A percentile compares a stretch with the other conserved stretches of the same genome.
Conservation (phyloP, 345 rosid species). For the Hypericum androsaemum region DNA sequence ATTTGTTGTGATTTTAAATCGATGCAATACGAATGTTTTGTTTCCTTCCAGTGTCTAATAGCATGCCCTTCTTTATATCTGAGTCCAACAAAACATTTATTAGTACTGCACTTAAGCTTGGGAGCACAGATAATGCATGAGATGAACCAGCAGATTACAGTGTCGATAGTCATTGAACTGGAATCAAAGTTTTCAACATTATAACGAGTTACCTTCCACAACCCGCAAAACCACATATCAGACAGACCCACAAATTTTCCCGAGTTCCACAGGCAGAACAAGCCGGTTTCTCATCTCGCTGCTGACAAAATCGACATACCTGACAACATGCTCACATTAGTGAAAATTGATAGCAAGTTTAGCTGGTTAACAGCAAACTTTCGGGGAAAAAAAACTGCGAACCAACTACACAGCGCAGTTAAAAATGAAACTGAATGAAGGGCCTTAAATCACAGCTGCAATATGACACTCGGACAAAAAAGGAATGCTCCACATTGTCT, state of each 20-base stretch:
- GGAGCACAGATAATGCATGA: background rate
- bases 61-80: slow-evolving; percentile 96
- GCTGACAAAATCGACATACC: slow-evolving; percentile 89
- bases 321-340: slow-evolving; percentile 13
- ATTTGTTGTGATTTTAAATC: slow-evolving; percentile 85
- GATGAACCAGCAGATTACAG: background rate
- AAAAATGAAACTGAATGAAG: too few species aligned
- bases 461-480: too few species aligned
- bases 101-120: background rate
- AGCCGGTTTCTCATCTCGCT: slow-evolving; percentile 63
- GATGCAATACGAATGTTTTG: slow-evolving; percentile 81
- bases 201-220: slow-evolving; percentile 70
- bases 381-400: too few species aligned
- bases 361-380: too few species aligned
- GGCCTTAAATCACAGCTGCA: too few species aligned
- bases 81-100: slow-evolving; percentile 13
- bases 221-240: slow-evolving; percentile 87
- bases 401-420: too few species aligned
- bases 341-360: too few species aligned
- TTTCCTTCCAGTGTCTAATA: slow-evolving; percentile 81
- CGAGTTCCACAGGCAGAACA: slow-evolving; percentile 74
- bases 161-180: background rate
- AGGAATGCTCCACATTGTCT: too few species aligned
- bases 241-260: slow-evolving; percentile 82
- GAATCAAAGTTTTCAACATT: background rate